Conservation (phyloP, 148 eudicot genomes). For the Cornus kousa region DNA sequence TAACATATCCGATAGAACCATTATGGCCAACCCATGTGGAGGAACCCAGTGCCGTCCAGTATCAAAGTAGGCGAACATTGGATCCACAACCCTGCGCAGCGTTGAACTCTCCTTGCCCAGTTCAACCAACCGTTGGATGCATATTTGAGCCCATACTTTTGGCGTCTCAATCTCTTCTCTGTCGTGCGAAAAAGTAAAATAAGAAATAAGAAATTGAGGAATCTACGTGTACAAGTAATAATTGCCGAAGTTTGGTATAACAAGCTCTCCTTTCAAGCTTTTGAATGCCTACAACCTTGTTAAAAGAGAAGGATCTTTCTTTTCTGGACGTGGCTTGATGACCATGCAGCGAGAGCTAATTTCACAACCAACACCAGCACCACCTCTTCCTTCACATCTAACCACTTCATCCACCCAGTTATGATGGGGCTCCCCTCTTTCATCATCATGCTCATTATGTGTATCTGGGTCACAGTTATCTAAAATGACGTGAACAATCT, state of each 20-base stretch:
- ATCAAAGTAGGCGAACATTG: constrained; percentile 84
- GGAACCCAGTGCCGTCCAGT: constrained; percentile 60
- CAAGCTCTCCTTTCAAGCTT: neutral
- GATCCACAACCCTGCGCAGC: constrained; percentile 77
- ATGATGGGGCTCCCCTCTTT: constrained; percentile 59
- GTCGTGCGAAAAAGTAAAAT: constrained; percentile 11
- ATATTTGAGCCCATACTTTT: constrained; percentile 88
- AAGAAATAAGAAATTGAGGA: constrained; percentile 3
- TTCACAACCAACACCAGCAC: constrained; percentile 43
- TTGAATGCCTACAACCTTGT: constrained; percentile 51
- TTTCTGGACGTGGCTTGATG: constrained; percentile 61
- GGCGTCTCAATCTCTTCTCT: constrained; percentile 90
- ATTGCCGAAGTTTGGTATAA: neutral
- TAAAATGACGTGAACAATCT: constrained; percentile 72
- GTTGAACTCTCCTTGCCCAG: constrained; percentile 88
- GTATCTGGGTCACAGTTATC: constrained; percentile 58
- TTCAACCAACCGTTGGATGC: constrained; percentile 87
- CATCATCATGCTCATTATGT: constrained; percentile 45
- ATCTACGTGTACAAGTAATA: neutral
- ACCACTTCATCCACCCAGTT: constrained; percentile 95
- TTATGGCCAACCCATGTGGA: constrained; percentile 68
- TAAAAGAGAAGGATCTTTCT: constrained; percentile 64
- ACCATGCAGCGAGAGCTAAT: constrained; percentile 33
- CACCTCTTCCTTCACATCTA: constrained; percentile 69
- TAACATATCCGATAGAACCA: constrained; percentile 77